phyloP scores from a whole-genome alignment of 2,329 filamentous ascomycete species.

The Trichoderma breve region DNA sequence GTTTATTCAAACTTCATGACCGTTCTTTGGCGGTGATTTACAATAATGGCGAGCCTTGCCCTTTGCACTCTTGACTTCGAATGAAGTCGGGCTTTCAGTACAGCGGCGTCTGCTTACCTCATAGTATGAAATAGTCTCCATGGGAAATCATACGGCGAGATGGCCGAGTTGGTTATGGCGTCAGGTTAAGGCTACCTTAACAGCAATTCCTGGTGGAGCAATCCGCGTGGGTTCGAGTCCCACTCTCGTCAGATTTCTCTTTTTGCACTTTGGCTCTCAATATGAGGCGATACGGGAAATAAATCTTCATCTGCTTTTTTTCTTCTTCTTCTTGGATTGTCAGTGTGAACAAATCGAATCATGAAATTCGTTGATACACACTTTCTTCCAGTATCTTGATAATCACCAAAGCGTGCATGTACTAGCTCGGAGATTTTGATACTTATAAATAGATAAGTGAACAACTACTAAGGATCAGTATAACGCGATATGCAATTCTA shows the following conservation, averaged over 20 bases:
- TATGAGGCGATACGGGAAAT: neutral
- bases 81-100: neutral
- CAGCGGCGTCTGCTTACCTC: neutral
- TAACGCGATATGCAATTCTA: no score
- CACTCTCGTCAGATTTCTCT: slow-evolving; percentile 21
- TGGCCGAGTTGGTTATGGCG: slow-evolving; percentile 23
- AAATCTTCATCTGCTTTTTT: neutral
- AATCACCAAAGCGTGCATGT: no score
- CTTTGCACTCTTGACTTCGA: neutral
- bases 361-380: no score
- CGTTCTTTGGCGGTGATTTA: neutral
- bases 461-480: no score
- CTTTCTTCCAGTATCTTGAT: no score
- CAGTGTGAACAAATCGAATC: no score
- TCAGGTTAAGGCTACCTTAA: slow-evolving; percentile 23
- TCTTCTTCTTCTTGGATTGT: neutral
- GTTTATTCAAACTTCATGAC: neutral
- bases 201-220: slow-evolving; percentile 24
- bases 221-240: slow-evolving; percentile 24
- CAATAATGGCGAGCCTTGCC: neutral
- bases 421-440: no score
- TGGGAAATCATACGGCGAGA: slow-evolving; percentile 9
- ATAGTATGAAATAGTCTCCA: neutral
- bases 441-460: no score
- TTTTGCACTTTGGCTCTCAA: neutral